Conservation (phyloP, 1,284 basidiomycete species). For the Vanrija sp. region DNA sequence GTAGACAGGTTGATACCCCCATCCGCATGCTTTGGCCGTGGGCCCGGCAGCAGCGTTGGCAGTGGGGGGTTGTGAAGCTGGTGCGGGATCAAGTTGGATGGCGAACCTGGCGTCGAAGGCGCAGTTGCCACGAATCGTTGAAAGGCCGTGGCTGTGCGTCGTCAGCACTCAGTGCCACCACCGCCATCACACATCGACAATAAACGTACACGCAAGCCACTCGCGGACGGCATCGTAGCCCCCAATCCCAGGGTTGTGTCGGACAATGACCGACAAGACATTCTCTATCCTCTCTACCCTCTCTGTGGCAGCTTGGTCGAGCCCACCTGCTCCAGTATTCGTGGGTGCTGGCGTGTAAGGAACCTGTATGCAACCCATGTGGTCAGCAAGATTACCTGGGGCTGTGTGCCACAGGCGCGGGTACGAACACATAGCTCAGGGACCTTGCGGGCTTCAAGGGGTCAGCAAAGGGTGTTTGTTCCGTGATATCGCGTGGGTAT, state of each 20-base stretch:
- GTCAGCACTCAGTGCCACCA: neutral
- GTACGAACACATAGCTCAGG: constrained; percentile 47
- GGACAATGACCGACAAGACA: constrained; percentile 37
- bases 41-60: neutral
- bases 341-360: constrained; percentile 43
- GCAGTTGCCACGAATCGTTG: constrained; percentile 23
- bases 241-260: constrained; percentile 38
- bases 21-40: neutral
- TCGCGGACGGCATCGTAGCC: constrained; percentile 40
- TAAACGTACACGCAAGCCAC: constrained; percentile 35
- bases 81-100: constrained; percentile 16
- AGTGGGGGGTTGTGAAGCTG: constrained; percentile 5
- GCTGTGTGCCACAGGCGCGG: neutral
- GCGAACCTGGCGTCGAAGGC: constrained; percentile 25
- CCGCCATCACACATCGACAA: neutral
- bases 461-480: neutral
- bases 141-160: constrained; percentile 20
- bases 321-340: constrained; percentile 15
- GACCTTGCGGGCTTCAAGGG: constrained; percentile 41
- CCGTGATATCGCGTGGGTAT: neutral
- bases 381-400: neutral
- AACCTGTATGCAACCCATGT: constrained; percentile 24
- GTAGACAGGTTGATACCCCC: neutral
- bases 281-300: constrained; percentile 42
- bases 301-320: constrained; percentile 32